phyloP scores from a whole-genome alignment of 306 rosid genomes.

The Cotoneaster glaucophyllus region DNA sequence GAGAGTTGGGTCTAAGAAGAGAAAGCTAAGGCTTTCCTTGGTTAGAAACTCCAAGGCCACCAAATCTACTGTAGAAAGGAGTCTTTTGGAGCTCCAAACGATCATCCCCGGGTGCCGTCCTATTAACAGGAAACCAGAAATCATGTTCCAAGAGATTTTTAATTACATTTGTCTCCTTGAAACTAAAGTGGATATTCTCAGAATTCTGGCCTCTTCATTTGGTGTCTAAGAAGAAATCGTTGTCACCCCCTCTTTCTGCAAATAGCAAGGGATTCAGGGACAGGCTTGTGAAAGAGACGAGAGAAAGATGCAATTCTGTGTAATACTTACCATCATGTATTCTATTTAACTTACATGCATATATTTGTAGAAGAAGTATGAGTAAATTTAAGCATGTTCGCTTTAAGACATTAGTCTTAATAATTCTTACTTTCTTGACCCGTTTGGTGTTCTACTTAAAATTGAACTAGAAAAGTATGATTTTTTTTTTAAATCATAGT shows the following conservation, averaged over 20 bases:
- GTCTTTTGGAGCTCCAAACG: conserved; percentile 48
- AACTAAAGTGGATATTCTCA: conserved; percentile 50
- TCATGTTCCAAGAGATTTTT: conserved; percentile 41
- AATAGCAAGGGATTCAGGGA: not conserved
- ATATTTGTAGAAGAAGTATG: too few relatives aligned
- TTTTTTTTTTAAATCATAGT: too few relatives aligned
- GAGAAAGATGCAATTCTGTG: not conserved
- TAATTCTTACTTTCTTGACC: too few relatives aligned
- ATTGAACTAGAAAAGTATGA: too few relatives aligned
- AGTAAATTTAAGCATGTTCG: too few relatives aligned
- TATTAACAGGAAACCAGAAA: conserved; percentile 30
- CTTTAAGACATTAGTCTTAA: too few relatives aligned
- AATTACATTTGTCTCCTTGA: conserved; percentile 46
- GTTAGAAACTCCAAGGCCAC: conserved; percentile 15
- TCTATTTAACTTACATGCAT: too few relatives aligned
- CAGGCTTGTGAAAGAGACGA: not conserved
- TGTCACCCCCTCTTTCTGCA: not conserved
- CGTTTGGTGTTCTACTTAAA: too few relatives aligned
- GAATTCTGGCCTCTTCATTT: conserved; percentile 45
- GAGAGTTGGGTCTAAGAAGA: conserved; percentile 43
- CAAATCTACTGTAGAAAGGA: conserved; percentile 22
- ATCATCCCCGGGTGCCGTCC: conserved; percentile 35
- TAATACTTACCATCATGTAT: too few relatives aligned
- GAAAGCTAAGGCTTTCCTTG: conserved; percentile 33
- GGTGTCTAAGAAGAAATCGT: conserved; percentile 33